Base-by-base conservation (phyloP, 2,329 filamentous ascomycete species). In the Fusarium albosuccineum region DNA sequence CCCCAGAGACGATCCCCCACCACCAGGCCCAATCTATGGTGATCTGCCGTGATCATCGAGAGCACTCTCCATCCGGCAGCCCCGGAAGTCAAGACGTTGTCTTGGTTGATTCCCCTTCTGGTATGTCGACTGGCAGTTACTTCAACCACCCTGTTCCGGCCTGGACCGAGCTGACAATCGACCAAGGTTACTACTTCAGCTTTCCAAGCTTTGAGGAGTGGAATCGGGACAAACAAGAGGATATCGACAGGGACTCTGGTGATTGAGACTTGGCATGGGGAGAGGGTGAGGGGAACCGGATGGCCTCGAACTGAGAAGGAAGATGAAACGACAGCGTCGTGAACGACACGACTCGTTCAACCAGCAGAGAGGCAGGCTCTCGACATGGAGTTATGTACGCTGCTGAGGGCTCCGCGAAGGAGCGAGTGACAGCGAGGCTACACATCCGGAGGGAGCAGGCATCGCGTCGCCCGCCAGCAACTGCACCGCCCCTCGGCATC, bases 171-270 rank as follows among this genome's bases (percentile, higher is more conserved):
- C 69, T 72, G 39, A 74, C 63, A 60, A 30, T 33, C 27, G 42
- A n/a, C 7, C 33, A 60, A 76, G 74, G 69, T 57, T 86, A 87
- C 64, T 92, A 92, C 78, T 89, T 91, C 74, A 92, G 90, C 81
- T 92, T 92, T 75, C 90, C 90, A 14, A 90, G 86, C 76, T 92
- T 92, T 76, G 90, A 92, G 72, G 85, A 88, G 62, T 92, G 89
- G 82, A 85, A 86, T 41, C 81, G 80, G 17, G 82, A 72, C 40
- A 72, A 74, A 45, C 66, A 72, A 30, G 67, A 66, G 29, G 63
- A 69, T 17, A 64, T 73, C 13, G 60, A 70, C 46, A 72, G 73
- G 55, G 68, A 70, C 30, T 59, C 62, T 3, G 68, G 73, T 57
- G 72, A 74, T 41, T 74, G 72, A 74, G 49, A 13, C 26, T 46